Evolutionary conservation across 225 moss, liverwort and hornwort genomes (phyloP).

Genomic region (Straminergon stramineum): DNA sequence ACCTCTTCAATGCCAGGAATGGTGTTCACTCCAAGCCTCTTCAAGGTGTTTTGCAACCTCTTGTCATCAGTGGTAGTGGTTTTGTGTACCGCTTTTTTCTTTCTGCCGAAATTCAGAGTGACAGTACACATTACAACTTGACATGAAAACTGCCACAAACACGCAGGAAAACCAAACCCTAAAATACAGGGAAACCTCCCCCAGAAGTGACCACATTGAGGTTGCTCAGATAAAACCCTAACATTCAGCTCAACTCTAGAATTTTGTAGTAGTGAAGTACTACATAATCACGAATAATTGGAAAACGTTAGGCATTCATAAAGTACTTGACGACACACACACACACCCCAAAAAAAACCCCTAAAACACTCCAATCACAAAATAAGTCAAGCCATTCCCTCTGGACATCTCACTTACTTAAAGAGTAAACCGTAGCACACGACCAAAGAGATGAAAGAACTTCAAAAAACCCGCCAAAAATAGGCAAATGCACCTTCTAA

Average conservation of each 20-base stretch:
- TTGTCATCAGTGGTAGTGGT: conserved; percentile 55
- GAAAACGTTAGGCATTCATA: not conserved
- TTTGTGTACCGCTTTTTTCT: conserved; percentile 60
- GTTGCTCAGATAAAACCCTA: not conserved
- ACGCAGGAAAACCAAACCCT: not conserved
- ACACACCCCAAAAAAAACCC: not conserved
- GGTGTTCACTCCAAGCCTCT: conserved; percentile 51
- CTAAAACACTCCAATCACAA: not conserved
- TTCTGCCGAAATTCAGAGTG: conserved; percentile 6
- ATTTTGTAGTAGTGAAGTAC: not conserved
- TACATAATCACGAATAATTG: too few relatives aligned
- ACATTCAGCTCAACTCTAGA: not conserved
- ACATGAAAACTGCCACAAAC: not conserved
- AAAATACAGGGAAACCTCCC: not conserved
- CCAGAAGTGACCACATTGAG: not conserved
- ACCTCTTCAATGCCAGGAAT: conserved; percentile 64
- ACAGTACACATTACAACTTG: not conserved
- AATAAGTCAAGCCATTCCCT: not conserved
- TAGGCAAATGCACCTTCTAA: not conserved
- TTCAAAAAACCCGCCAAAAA: not conserved
- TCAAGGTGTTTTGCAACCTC: conserved; percentile 47
- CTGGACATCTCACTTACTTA: not conserved
- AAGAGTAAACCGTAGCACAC: not conserved
- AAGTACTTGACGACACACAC: not conserved
- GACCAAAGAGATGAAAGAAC: not conserved